phyloP scores from a whole-genome alignment of 2,329 filamentous ascomycete species.

The Clonostachys rhizophaga region DNA sequence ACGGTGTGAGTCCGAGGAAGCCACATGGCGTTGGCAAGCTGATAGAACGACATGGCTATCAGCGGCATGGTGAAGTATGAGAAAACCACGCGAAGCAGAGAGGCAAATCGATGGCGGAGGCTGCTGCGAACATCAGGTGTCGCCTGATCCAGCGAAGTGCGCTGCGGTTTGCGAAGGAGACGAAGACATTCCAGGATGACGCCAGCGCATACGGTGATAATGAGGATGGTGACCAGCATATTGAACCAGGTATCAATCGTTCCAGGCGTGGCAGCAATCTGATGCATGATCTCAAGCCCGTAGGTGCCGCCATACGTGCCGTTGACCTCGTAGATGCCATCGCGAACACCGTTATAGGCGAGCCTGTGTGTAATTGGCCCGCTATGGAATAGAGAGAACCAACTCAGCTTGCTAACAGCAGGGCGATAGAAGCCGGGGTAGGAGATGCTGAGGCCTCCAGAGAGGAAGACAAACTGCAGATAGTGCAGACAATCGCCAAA shows the following conservation, averaged over 20 bases:
- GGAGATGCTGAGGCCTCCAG: conserved; percentile 62
- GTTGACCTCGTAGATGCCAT: conserved; percentile 62
- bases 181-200: conserved; percentile 33
- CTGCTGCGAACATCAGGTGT: conserved; percentile 24
- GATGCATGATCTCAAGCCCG: conserved; percentile 62
- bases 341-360: conserved; percentile 23
- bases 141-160: conserved; percentile 38
- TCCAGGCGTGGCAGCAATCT: conserved; percentile 61
- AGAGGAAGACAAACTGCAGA: conserved; percentile 70
- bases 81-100: conserved; percentile 61
- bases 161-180: conserved; percentile 41
- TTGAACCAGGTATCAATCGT: conserved; percentile 63
- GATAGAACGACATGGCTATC: conserved; percentile 67
- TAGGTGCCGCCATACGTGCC: conserved; percentile 50
- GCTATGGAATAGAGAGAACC: conserved; percentile 57
- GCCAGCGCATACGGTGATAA: conserved; percentile 30
- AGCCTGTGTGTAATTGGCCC: conserved; percentile 14
- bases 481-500: conserved; percentile 62
- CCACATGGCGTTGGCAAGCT: conserved; percentile 35
- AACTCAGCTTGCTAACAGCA: conserved; percentile 59
- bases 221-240: conserved; percentile 56
- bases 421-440: conserved; percentile 75
- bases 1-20: conserved; percentile 15
- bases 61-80: conserved; percentile 74
- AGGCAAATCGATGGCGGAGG: background rate